Base-by-base conservation (phyloP, 805 yeast species). In the Kodamaea lidongshanica region DNA sequence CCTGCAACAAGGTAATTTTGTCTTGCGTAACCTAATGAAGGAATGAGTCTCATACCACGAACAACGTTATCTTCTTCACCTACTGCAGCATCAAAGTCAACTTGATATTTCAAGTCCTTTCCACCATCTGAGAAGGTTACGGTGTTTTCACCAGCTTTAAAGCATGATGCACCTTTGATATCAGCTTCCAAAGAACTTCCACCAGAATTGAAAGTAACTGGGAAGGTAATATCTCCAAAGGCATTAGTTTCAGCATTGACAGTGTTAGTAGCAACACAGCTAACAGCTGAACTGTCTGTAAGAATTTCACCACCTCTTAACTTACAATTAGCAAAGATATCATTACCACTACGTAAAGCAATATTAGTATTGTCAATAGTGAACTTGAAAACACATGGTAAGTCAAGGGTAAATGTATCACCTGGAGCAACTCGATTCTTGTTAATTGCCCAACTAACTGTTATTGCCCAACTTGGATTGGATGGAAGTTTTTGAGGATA, bases 331-430 rank as follows among this genome's bases (percentile, higher is more conserved):
- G 44, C 44, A 17, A 26, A 40, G 1, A 24, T 23, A 5, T 16
- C 22, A n/a, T 25, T 30, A 12, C 11, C 12, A 3, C 32, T 39
- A 18, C 20, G 11, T 25, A 41, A 30, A 12, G 29, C 27, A 7
- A 52, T 32, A 3, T 34, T 15, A 10, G 33, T 7, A n/a, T 34
- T 17, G 5, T 34, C 11, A 4, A 44, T 25, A 2, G 45, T 43
- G 28, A 51, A 45, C 23, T 44, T 46, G 30, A 39, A 52, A 8
- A 46, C 54, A 38, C 54, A 44, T 3, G 58, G 58, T 38, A 55
- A 28, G 13, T 31, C 25, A 25, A 55, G 44, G 8, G 42, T 32
- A 21, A 55, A 54, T 5, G 54, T 51, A 33, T 55, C 61, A 19
- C 55, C 56, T 0, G 58, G 23, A 0, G 12, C n/a, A 2, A 39